phyloP scores from a whole-genome alignment of 2,329 filamentous ascomycete species.

The Colletotrichum sp. region DNA sequence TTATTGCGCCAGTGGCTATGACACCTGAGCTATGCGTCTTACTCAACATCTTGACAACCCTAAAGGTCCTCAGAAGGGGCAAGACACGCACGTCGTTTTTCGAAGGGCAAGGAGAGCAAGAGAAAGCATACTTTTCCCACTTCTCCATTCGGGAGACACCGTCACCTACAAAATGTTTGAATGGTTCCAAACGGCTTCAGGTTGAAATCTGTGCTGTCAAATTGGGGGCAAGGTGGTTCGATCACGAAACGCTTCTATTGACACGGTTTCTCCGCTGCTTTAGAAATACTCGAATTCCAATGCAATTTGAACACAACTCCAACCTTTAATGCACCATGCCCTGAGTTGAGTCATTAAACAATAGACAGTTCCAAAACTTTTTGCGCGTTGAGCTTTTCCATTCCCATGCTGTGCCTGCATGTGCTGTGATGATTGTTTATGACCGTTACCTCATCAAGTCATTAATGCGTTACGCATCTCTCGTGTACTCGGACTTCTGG shows the following conservation, averaged over 20 bases:
- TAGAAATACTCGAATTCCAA: neutral
- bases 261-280: neutral
- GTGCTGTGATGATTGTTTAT: neutral
- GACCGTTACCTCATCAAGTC: neutral
- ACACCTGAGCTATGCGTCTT: too few relatives aligned
- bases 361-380: neutral
- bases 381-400: neutral
- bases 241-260: neutral
- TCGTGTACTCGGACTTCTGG: slow-evolving; percentile 54
- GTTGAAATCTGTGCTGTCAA: too few relatives aligned
- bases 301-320: neutral
- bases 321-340: neutral
- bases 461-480: slow-evolving; percentile 29
- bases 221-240: neutral
- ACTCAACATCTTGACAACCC: too few relatives aligned
- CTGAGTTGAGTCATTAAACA: neutral
- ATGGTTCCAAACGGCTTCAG: too few relatives aligned
- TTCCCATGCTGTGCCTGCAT: neutral
- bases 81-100: neutral
- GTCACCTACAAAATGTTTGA: neutral
- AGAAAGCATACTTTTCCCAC: neutral
- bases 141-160: neutral
- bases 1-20: too few relatives aligned
- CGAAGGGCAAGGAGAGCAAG: neutral
- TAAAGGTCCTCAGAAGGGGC: too few relatives aligned